Percentiles rank a stretch among this genome's conserved stretches.
phyloP scores from a whole-genome alignment of 768 basidiomycete species.

The Leccinum imitatum region DNA sequence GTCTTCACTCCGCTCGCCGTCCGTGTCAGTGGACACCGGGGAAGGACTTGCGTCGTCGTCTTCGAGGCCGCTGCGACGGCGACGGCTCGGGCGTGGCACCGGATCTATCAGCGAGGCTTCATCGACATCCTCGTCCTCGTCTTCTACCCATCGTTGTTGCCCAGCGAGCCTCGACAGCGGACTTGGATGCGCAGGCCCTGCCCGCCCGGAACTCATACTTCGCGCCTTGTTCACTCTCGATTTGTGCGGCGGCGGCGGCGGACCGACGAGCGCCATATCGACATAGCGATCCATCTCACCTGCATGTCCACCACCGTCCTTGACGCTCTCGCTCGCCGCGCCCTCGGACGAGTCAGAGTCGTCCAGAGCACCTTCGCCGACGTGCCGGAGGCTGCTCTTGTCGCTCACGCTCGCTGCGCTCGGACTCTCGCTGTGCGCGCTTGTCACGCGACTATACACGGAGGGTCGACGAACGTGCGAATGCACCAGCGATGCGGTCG shows the following conservation, averaged over 20 bases:
- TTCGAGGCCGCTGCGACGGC: conserved; percentile 33
- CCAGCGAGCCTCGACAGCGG: conserved; percentile 62
- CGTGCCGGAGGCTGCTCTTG: conserved; percentile 51
- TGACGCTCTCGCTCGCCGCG: conserved; percentile 19
- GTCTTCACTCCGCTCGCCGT: conserved; percentile 49
- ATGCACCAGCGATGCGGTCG: conserved; percentile 33
- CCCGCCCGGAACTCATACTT: conserved; percentile 30
- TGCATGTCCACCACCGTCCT: conserved; percentile 16
- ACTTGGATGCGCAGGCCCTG: conserved; percentile 50
- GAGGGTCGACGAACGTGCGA: conserved; percentile 37
- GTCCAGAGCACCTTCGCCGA: conserved; percentile 76
- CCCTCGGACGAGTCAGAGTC: conserved; percentile 68
- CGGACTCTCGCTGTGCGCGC: conserved; percentile 32
- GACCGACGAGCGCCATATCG: conserved; percentile 26
- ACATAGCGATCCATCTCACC: conserved; percentile 34
- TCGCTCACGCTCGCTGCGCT: conserved; percentile 39
- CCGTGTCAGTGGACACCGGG: conserved; percentile 61
- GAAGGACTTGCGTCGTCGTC: conserved; percentile 56
- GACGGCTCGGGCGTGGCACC: conserved; percentile 1
- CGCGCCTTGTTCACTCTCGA: conserved; percentile 37
- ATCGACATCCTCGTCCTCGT: conserved; percentile 38
- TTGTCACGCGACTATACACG: conserved; percentile 40
- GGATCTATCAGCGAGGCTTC: neutral
- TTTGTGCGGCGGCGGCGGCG: neutral
- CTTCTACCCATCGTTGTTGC: conserved; percentile 53